Conservation (phyloP, 1,139 yeast species). For the Taiozyma sp. region DNA sequence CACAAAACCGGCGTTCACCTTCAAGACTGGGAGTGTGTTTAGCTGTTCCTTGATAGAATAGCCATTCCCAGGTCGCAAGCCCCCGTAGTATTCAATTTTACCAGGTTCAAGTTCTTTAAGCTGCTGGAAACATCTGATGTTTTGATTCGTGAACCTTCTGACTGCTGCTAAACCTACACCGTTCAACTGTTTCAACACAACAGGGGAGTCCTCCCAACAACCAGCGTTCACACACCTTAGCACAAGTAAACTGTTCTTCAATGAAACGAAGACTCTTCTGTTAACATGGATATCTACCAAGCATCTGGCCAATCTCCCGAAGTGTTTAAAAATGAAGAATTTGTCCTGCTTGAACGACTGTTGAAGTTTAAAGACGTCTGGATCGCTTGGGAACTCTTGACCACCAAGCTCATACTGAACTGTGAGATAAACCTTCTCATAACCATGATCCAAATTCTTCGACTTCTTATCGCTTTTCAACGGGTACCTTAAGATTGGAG, state of each 20-base stretch:
- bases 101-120: conserved; percentile 26
- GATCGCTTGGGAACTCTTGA: conserved; percentile 37
- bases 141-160: conserved; percentile 32
- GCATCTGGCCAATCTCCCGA: conserved; percentile 37
- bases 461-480: conserved; percentile 16
- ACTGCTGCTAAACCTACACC: conserved; percentile 38
- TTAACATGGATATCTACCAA: conserved; percentile 38
- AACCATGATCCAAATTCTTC: conserved; percentile 21
- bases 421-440: conserved; percentile 34
- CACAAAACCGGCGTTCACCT: conserved; percentile 16
- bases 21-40: conserved; percentile 28
- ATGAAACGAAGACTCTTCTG: conserved; percentile 36
- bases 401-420: conserved; percentile 47
- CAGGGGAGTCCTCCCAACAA: conserved; percentile 45
- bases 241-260: conserved; percentile 32
- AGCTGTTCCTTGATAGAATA: conserved; percentile 28
- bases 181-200: conserved; percentile 39
- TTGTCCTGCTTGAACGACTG: conserved; percentile 40
- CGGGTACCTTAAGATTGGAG: conserved; percentile 31
- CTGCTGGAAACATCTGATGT: conserved; percentile 29
- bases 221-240: conserved; percentile 35
- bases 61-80: conserved; percentile 37
- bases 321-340: conserved; percentile 33
- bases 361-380: conserved; percentile 34
- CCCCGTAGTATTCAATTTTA: conserved; percentile 36